phyloP scores from a whole-genome alignment of 2,329 filamentous ascomycete genomes.

The Helotiales sp. region DNA sequence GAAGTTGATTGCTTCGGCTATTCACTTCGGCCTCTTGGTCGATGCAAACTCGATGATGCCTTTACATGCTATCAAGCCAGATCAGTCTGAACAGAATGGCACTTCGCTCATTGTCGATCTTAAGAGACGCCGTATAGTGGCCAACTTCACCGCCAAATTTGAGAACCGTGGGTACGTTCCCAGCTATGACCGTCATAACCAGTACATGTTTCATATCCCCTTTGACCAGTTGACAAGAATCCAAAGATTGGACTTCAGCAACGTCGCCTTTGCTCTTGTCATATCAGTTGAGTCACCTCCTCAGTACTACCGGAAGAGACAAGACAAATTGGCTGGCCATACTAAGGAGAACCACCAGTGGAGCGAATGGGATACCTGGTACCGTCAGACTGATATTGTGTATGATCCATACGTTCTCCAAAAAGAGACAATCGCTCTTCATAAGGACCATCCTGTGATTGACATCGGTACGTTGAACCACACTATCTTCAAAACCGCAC shows the following conservation, averaged over 20 bases:
- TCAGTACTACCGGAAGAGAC: constrained; percentile 42
- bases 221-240: constrained; percentile 52
- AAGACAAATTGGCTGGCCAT: constrained; percentile 42
- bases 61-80: constrained; percentile 53
- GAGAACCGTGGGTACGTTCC: constrained; percentile 32
- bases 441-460: constrained; percentile 56
- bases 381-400: constrained; percentile 67
- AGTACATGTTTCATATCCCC: constrained; percentile 45
- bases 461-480: constrained; percentile 53
- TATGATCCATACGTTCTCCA: constrained; percentile 47
- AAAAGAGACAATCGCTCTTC: constrained; percentile 50
- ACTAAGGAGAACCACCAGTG: constrained; percentile 45
- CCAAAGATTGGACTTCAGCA: constrained; percentile 44
- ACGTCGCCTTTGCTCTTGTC: constrained; percentile 48
- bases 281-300: constrained; percentile 55
- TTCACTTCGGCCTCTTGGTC: constrained; percentile 68
- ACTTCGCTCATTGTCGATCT: constrained; percentile 50
- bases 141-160: constrained; percentile 47
- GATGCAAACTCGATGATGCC: constrained; percentile 61
- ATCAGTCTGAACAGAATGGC: constrained; percentile 20
- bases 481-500: neutral
- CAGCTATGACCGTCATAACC: constrained; percentile 35
- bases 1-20: constrained; percentile 49
- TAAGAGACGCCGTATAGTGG: constrained; percentile 46
- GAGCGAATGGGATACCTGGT: constrained; percentile 63